phyloP scores from a whole-genome alignment of 2,329 filamentous ascomycete genomes.

The Lachnellula willkommii region DNA sequence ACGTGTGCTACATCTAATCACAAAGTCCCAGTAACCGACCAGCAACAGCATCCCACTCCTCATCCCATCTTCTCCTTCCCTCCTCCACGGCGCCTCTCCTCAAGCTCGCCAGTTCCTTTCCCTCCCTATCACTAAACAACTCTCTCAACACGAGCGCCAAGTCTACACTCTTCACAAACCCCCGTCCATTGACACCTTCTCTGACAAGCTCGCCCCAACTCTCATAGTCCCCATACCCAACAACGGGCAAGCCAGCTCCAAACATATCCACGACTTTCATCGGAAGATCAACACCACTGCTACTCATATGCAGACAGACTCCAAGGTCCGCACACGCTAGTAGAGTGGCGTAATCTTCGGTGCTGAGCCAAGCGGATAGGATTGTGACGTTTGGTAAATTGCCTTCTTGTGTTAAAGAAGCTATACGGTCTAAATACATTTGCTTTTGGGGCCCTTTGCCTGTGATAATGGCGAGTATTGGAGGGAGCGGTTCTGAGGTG shows the following conservation, averaged over 20 bases:
- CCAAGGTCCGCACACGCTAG: conserved; percentile 84
- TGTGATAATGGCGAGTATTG: conserved; percentile 86
- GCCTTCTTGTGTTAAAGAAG: conserved; percentile 52
- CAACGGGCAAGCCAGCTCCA: conserved; percentile 84
- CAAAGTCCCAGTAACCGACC: conserved; percentile 60
- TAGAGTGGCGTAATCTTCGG: conserved; percentile 76
- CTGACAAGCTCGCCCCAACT: conserved; percentile 88
- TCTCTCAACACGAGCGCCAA: conserved; percentile 58
- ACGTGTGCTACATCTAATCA: conserved; percentile 14
- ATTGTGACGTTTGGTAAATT: conserved; percentile 67
- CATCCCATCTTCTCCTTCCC: conserved; percentile 76
- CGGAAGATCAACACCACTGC: conserved; percentile 88
- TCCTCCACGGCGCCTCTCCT: conserved; percentile 68
- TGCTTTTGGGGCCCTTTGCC: conserved; percentile 85
- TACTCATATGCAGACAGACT: conserved; percentile 86
- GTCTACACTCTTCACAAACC: conserved; percentile 69
- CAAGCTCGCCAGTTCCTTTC: conserved; percentile 52
- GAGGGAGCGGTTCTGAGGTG: conserved; percentile 37
- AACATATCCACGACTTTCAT: conserved; percentile 99
- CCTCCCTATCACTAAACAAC: conserved; percentile 52
- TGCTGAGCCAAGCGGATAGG: conserved; percentile 77
- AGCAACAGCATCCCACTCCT: conserved; percentile 85
- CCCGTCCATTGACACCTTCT: conserved; percentile 78
- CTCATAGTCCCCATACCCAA: conserved; percentile 78
- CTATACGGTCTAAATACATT: conserved; percentile 64